Conservation (phyloP, 768 basidiomycete species). For the Hericium coralloides region DNA sequence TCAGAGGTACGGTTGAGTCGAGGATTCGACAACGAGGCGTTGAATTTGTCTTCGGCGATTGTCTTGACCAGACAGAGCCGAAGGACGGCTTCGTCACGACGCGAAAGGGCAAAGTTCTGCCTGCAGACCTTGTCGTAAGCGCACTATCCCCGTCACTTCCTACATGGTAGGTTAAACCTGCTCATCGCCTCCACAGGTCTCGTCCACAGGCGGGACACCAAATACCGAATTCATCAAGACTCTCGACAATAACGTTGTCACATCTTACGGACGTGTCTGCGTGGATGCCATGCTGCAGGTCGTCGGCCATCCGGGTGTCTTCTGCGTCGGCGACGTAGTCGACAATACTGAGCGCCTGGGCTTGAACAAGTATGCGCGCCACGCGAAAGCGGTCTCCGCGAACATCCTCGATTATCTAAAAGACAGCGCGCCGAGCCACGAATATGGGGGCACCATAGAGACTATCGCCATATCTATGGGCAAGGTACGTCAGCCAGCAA, state of each 20-base stretch:
- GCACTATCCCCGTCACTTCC: background rate
- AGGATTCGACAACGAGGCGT: conserved; percentile 6
- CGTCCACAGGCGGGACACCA: conserved; percentile 25
- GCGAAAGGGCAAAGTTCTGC: conserved; percentile 32
- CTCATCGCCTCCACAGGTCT: conserved; percentile 12
- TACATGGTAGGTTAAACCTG: background rate
- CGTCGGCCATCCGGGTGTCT: conserved; percentile 38
- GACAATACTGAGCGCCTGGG: conserved; percentile 56
- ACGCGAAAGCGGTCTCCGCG: conserved; percentile 32
- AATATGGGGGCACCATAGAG: conserved; percentile 41
- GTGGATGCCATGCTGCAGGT: conserved; percentile 51
- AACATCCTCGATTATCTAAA: conserved; percentile 40
- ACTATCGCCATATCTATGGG: conserved; percentile 27
- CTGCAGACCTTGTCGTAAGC: conserved; percentile 50
- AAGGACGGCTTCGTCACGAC: background rate
- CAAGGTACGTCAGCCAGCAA: background rate
- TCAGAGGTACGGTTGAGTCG: conserved; percentile 18
- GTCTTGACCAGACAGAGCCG: conserved; percentile 6
- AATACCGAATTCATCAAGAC: conserved; percentile 40
- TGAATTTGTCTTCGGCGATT: conserved; percentile 15
- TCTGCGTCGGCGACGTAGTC: conserved; percentile 56
- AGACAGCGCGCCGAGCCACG: conserved; percentile 25
- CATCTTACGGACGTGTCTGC: conserved; percentile 33
- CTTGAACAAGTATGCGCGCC: conserved; percentile 34
- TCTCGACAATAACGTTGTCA: conserved; percentile 28